Percentiles rank a stretch among this genome's conserved stretches.
These are phyloP conservation scores for Paecilomyces sp. DNA, from an alignment of 2,329 filamentous ascomycete species.

Conservation along the genomic window DNA sequence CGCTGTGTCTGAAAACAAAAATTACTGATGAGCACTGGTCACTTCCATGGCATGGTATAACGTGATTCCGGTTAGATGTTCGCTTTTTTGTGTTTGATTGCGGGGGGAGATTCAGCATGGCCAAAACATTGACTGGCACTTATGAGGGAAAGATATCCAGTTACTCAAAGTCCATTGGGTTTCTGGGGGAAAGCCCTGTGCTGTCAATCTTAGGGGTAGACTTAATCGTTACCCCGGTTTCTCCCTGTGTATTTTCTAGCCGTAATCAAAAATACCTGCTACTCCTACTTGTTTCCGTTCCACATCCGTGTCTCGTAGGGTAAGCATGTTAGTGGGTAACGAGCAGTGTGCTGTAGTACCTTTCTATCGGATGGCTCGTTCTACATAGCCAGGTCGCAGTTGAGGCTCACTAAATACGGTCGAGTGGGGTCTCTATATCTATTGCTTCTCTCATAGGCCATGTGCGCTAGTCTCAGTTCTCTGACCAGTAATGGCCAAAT, in stretches of 20 bases:
- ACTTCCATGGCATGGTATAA: constrained; percentile 16
- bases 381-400: background rate
- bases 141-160: constrained; percentile 99
- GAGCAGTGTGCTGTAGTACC: background rate
- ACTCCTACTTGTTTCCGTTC: background rate
- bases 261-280: constrained; percentile 29
- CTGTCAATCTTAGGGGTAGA: constrained; percentile 66
- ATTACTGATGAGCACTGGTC: constrained; percentile 22
- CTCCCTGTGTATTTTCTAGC: constrained; percentile 30
- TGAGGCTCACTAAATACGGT: background rate
- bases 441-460: too few relatives aligned
- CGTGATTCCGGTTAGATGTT: constrained; percentile 10
- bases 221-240: constrained; percentile 76
- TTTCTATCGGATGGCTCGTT: background rate
- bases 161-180: constrained; percentile 32
- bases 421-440: background rate
- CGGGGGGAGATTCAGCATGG: constrained; percentile 16
- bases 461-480: too few relatives aligned
- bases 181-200: constrained; percentile 97
- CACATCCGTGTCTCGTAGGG: background rate
- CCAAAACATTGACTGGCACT: constrained; percentile 65
- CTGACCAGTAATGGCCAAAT: too few relatives aligned
- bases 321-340: background rate
- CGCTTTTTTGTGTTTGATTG: constrained; percentile 11
- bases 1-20: constrained; percentile 14